Conservation (phyloP, 495 filamentous ascomycete species). For the Annulohypoxylon maeteangense region DNA sequence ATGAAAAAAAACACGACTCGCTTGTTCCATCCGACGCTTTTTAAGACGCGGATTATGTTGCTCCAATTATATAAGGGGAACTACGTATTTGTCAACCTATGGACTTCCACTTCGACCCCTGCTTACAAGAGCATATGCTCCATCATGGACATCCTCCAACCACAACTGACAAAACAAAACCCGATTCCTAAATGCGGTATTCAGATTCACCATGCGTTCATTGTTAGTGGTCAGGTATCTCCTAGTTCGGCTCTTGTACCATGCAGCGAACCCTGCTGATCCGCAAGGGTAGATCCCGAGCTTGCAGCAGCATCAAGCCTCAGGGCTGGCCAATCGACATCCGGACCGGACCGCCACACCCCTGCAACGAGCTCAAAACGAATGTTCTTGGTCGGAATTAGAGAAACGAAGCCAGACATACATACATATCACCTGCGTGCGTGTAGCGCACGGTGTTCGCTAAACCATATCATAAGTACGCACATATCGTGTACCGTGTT, state of each 20-base stretch:
- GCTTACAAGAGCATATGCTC: background rate
- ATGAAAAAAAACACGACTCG: slow-evolving; percentile 16
- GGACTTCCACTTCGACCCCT: slow-evolving; percentile 1
- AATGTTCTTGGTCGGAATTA: slow-evolving; percentile 1
- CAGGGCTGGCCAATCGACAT: slow-evolving; percentile 26
- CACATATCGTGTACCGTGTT: background rate
- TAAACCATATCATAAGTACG: background rate
- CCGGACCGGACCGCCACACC: slow-evolving; percentile 11
- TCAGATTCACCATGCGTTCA: slow-evolving; percentile 20
- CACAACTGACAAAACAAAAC: background rate
- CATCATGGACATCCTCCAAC: slow-evolving; percentile 13
- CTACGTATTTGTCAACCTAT: slow-evolving; percentile 1
- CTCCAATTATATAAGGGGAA: slow-evolving; percentile 11
- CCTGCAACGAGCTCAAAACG: slow-evolving; percentile 7
- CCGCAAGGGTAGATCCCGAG: slow-evolving; percentile 27
- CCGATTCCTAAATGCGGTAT: slow-evolving; percentile 36
- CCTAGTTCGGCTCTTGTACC: slow-evolving; percentile 19
- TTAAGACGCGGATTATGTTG: slow-evolving; percentile 27
- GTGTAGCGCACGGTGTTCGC: background rate
- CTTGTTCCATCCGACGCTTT: slow-evolving; percentile 29
- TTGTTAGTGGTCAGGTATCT: slow-evolving; percentile 10
- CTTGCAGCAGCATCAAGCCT: slow-evolving; percentile 3
- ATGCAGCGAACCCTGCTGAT: slow-evolving; percentile 35
- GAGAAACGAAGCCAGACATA: slow-evolving; percentile 19
- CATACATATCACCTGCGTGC: background rate